These are phyloP conservation scores for Durusdinium trenchii DNA, from an alignment of 73 alveolate genomes.

Conservation along the genomic window DNA sequence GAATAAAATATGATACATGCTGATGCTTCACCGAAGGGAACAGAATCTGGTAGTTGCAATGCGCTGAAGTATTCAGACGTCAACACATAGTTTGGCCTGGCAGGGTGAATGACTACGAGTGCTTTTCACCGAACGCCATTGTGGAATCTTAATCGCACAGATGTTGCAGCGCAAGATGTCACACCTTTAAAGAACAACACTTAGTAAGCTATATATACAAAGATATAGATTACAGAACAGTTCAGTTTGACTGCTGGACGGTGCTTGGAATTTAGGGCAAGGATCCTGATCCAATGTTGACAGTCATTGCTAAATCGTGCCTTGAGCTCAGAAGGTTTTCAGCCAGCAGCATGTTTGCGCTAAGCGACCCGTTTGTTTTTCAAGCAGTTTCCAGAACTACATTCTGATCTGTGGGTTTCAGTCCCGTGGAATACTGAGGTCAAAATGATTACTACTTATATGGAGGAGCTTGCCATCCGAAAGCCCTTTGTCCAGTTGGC, in stretches of 20 bases:
- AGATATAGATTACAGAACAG: background rate
- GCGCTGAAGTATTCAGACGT: background rate
- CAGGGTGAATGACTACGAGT: slow-evolving; percentile 78
- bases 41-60: too few relatives aligned
- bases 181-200: background rate
- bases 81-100: background rate
- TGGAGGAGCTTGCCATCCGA: slow-evolving; percentile 61
- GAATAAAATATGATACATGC: too few relatives aligned
- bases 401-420: background rate
- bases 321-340: background rate
- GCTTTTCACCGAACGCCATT: slow-evolving; percentile 41
- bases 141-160: slow-evolving; percentile 61
- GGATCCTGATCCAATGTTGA: slow-evolving; percentile 13
- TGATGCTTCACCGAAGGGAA: too few relatives aligned
- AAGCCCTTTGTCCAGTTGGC: slow-evolving; percentile 70
- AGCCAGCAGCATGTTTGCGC: background rate
- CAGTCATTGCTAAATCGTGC: slow-evolving; percentile 57
- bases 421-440: background rate
- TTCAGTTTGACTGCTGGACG: background rate
- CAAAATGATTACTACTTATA: slow-evolving; percentile 85
- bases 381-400: too few relatives aligned
- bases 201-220: too few relatives aligned
- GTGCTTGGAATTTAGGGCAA: background rate
- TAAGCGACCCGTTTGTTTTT: too few relatives aligned
- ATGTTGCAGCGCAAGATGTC: background rate